A percentile compares a stretch with the other conserved stretches of the same genome.
phyloP scores from a whole-genome alignment of 169 alveolate species.

The Plasmodium vinckei region DNA sequence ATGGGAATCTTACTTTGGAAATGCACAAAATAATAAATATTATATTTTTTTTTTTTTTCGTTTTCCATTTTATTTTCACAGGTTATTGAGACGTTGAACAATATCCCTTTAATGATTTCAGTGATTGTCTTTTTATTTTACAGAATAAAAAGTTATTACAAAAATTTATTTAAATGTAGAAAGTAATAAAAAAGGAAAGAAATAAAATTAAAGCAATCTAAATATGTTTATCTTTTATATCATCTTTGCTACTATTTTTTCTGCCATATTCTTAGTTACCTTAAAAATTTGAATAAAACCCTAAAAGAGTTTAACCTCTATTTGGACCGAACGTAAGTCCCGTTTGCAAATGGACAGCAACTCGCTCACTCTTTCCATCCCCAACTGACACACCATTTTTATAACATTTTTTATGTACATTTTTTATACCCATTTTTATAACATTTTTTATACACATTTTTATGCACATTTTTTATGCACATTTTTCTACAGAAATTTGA shows the following conservation, averaged over 20 bases:
- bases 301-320: constrained; percentile 60
- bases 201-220: not conserved
- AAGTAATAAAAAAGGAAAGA: constrained; percentile 1
- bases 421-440: too few species aligned
- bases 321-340: constrained; percentile 28
- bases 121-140: constrained; percentile 18
- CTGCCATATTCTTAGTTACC: constrained; percentile 28
- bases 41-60: not conserved
- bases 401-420: too few species aligned
- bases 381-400: too few species aligned
- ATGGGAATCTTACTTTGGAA: not conserved
- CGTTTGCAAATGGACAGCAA: too few species aligned
- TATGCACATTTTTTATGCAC: not conserved
- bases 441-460: too few species aligned
- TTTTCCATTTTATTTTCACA: not conserved
- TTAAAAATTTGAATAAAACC: constrained; percentile 60
- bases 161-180: constrained; percentile 35
- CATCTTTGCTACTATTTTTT: not conserved
- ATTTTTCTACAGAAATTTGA: constrained; percentile 24
- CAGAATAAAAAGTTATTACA: constrained; percentile 28
- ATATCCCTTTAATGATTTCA: constrained; percentile 30
- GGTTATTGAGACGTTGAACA: constrained; percentile 47
- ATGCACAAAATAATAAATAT: not conserved
- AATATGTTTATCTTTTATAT: not conserved
- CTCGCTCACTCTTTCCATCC: too few species aligned